These are phyloP conservation scores for Fusarium kyushuense DNA, from an alignment of 2,329 filamentous ascomycete genomes.

Conservation along the genomic window DNA sequence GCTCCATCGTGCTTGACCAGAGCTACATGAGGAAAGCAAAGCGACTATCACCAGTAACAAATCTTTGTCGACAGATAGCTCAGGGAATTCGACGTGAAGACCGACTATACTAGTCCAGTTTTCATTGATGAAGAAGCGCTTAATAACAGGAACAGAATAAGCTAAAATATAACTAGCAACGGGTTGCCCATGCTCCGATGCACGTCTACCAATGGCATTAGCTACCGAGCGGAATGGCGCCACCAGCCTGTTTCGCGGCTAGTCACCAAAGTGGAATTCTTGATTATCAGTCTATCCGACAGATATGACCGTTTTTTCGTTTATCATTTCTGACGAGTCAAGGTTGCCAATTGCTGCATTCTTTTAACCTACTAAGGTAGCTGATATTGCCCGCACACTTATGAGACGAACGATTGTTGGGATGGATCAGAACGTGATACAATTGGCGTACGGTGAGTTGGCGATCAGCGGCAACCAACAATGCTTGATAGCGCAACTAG, in stretches of 20 bases:
- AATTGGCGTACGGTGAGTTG: background rate
- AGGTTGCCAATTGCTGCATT: background rate
- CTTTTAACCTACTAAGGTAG: too few relatives aligned
- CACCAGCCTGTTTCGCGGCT: slow-evolving; percentile 22
- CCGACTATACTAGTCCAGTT: slow-evolving; percentile 5
- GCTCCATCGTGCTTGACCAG: slow-evolving; percentile 23
- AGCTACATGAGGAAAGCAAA: slow-evolving; percentile 17
- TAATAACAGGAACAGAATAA: slow-evolving; percentile 10
- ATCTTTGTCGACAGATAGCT: background rate
- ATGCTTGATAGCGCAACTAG: slow-evolving; percentile 7
- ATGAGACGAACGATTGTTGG: background rate
- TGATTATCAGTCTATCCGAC: slow-evolving; percentile 9
- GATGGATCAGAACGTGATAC: background rate
- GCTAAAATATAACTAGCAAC: slow-evolving; percentile 28
- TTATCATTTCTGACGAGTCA: slow-evolving; percentile 15
- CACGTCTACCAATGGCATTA: slow-evolving; percentile 27
- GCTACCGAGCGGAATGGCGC: slow-evolving; percentile 39
- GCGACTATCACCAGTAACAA: slow-evolving; percentile 3
- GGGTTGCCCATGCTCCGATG: slow-evolving; percentile 21
- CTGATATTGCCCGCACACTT: background rate
- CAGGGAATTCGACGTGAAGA: background rate
- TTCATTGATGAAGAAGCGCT: slow-evolving; percentile 3
- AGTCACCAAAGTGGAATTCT: slow-evolving; percentile 24
- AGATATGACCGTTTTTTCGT: background rate
- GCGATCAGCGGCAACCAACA: background rate